Percentiles rank a stretch among this genome's conserved stretches.
These are phyloP conservation scores for Hymenotorrendiella dingleyae DNA, from an alignment of 2,329 filamentous ascomycete species.

Conservation along the genomic window DNA sequence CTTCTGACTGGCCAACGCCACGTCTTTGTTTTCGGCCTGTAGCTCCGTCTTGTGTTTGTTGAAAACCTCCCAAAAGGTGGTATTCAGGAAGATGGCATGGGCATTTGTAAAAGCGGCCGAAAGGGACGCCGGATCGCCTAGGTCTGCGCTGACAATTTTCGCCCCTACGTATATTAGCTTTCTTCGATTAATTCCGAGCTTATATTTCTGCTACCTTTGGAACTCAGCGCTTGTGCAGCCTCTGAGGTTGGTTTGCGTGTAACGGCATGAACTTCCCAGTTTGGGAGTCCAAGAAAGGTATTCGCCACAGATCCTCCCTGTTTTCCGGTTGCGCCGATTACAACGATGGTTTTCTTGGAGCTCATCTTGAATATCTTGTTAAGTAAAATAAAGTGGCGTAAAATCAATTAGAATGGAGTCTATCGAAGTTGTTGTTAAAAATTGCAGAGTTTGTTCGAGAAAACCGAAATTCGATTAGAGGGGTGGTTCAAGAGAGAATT, in stretches of 20 bases:
- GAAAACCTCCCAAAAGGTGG: slow-evolving; percentile 30
- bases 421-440: too few species aligned
- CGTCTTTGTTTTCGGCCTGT: not conserved
- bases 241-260: slow-evolving; percentile 39
- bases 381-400: too few species aligned
- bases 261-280: slow-evolving; percentile 34
- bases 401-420: too few species aligned
- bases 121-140: slow-evolving; percentile 36
- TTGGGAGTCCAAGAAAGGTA: not conserved
- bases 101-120: slow-evolving; percentile 36
- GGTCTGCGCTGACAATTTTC: slow-evolving; percentile 39
- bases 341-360: slow-evolving; percentile 41
- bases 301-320: not conserved
- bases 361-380: slow-evolving; percentile 11
- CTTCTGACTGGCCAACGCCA: slow-evolving; percentile 3
- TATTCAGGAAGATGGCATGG: slow-evolving; percentile 48
- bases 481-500: too few species aligned
- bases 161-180: slow-evolving; percentile 34
- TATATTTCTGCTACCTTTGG: too few species aligned
- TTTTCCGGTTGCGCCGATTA: slow-evolving; percentile 54
- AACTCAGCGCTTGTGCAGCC: slow-evolving; percentile 35
- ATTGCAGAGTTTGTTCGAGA: too few species aligned
- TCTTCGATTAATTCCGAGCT: too few species aligned
- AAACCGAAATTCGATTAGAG: too few species aligned
- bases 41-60: slow-evolving; percentile 35